Conservation (phyloP, 495 filamentous ascomycete species). For the Neurospora hispaniola region DNA sequence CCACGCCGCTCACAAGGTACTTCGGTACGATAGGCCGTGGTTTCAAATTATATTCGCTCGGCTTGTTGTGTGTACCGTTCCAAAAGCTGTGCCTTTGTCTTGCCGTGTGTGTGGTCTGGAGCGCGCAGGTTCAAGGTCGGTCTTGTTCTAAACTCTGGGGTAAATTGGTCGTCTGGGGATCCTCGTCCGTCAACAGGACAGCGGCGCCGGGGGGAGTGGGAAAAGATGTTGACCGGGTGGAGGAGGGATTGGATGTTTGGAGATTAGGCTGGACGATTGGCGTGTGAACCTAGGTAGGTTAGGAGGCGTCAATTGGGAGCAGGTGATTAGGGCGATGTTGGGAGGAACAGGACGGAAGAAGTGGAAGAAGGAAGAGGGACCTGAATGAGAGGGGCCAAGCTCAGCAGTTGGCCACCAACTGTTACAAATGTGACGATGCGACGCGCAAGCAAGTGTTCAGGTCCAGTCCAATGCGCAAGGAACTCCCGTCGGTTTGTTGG, state of each 20-base stretch:
- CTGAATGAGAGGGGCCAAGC: not conserved
- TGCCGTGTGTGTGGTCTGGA: not conserved
- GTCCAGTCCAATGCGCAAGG: not conserved
- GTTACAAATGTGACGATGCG: not conserved
- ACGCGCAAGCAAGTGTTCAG: not conserved
- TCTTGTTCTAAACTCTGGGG: not conserved
- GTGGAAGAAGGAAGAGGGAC: not conserved
- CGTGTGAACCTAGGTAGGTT: not conserved
- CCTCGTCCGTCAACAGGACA: not conserved
- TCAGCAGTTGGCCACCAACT: not conserved
- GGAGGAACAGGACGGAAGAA: not conserved
- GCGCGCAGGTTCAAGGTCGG: not conserved
- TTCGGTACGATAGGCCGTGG: not conserved
- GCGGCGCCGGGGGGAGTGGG: not conserved
- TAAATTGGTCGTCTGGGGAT: not conserved
- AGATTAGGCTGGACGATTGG: not conserved
- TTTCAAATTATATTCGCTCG: not conserved
- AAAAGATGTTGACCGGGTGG: not conserved
- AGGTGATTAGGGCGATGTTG: not conserved
- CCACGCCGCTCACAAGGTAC: not conserved
- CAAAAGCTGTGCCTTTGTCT: not conserved
- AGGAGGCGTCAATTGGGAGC: not conserved
- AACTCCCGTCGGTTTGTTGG: not conserved
- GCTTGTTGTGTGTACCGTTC: not conserved
- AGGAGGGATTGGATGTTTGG: not conserved